Evolutionary conservation across 257 asterid species (phyloP), one percentile per base, ranked within the genome.

Genomic region (Nemophila menziesii): DNA sequence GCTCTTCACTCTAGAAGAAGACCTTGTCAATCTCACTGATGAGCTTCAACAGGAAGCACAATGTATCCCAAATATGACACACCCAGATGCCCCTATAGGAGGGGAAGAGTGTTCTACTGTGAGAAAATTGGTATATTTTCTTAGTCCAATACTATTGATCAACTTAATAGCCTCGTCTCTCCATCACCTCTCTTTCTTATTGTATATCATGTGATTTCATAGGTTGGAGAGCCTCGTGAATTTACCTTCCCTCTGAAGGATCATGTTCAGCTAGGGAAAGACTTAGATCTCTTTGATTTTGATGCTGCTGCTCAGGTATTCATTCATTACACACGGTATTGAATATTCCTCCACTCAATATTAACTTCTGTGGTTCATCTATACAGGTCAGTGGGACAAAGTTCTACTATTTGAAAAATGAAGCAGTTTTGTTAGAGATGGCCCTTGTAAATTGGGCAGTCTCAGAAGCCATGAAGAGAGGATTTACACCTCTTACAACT

Each of bases 251-350:
- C 78, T 9, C 34, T 81, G 24, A 90, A 90, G 71, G 96, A 90
- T 67, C 96, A 90, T 18, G 76, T 79, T 43, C 94, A 79, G 70
- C 92, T 90, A 7, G 99, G 99, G 26, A 85, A 85, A 63, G 92
- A 85, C 52, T 67, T 90, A 48, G 84, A 77, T 54, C 60, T 90
- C 48, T 64, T 90, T 40, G 94, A 85, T 65, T 90, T 90, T 33
- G 96, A 90, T 65, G 82, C 96, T 33, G 99, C 99, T 57, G 79
- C 99, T 23, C 92, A 85, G 99, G 99, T 90, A 79, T 54, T 46
- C 55, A 59, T 61, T 66, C 66, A 48, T 42, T 33, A 39, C 49
- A n/a, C 43, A 52, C 63, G 60, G 62, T 63, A 55, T 61, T 57
- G 40, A 45, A 33, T 52, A 18, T 29, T 7, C 36, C 9, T 29